These are phyloP conservation scores for Rhododendron kiyosumense DNA, from an alignment of 148 eudicot species.

Conservation along the genomic window DNA sequence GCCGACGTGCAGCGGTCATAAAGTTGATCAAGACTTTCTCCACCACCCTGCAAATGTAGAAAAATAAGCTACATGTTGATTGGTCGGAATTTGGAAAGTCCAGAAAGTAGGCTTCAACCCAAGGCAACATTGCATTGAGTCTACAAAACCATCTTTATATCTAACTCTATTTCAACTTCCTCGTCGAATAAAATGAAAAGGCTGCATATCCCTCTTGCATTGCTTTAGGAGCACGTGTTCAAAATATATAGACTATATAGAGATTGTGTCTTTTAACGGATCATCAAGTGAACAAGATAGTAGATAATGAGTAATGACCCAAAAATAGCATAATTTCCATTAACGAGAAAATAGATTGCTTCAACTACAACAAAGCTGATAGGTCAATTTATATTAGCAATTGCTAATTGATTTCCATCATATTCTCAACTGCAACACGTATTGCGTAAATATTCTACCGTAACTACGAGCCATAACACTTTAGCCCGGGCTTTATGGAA, in stretches of 20 bases:
- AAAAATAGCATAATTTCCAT: neutral
- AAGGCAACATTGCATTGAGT: neutral
- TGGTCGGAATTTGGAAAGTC: neutral
- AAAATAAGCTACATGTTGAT: neutral
- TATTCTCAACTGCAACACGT: neutral
- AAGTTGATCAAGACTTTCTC: constrained; percentile 86
- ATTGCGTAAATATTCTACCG: neutral
- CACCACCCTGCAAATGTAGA: constrained; percentile 67
- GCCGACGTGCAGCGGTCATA: constrained; percentile 64
- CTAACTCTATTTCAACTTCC: neutral
- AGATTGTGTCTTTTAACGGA: neutral
- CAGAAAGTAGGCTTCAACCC: neutral
- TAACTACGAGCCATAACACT: neutral
- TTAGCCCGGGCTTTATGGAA: neutral
- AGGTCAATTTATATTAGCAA: neutral
- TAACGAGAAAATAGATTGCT: neutral
- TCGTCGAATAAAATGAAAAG: neutral
- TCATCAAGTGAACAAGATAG: neutral
- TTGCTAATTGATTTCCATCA: neutral
- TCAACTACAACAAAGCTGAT: neutral
- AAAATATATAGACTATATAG: neutral
- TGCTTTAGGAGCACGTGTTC: neutral
- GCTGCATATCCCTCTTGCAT: neutral
- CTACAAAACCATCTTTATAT: neutral
- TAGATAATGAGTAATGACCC: neutral